These are phyloP conservation scores for Arabis hirsuta DNA, from an alignment of 345 rosid species.

Conservation along the genomic window DNA sequence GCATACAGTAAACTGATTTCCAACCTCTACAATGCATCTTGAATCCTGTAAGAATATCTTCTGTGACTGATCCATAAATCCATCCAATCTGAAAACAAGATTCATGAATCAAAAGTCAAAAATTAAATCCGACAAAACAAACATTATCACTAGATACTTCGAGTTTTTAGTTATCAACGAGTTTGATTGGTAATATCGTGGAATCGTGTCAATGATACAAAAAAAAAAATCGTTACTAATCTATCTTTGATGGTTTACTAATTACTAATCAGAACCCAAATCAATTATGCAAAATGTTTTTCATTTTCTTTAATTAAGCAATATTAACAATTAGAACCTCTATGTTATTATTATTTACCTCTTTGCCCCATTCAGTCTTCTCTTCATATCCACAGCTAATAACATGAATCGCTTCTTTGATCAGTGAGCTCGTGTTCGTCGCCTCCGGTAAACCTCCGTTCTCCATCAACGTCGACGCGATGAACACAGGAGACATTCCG, in stretches of 20 bases:
- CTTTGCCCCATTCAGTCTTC: constrained; percentile 99
- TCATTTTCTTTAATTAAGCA: background rate
- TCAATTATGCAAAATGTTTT: too few species aligned
- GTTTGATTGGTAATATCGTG: too few species aligned
- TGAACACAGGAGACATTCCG: constrained; percentile 90
- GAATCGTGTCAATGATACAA: too few species aligned
- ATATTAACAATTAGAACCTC: background rate
- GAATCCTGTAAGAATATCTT: constrained; percentile 89
- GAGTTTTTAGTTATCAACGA: too few species aligned
- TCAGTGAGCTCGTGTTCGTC: constrained; percentile 66
- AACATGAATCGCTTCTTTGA: constrained; percentile 97
- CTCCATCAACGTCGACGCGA: constrained; percentile 92
- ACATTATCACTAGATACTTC: too few species aligned
- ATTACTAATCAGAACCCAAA: too few species aligned
- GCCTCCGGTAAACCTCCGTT: constrained; percentile 96
- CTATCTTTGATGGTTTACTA: too few species aligned
- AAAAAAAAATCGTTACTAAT: too few species aligned
- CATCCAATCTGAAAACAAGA: constrained; percentile 74
- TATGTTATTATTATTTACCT: constrained; percentile 46
- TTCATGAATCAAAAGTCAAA: background rate
- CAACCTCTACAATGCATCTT: constrained; percentile 99
- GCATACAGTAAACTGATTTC: constrained; percentile 88
- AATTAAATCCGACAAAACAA: background rate
- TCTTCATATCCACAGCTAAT: constrained; percentile 94
- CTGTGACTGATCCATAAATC: constrained; percentile 95